Conservation (phyloP, 441 rosid genomes). For the Mallotus repandus region DNA sequence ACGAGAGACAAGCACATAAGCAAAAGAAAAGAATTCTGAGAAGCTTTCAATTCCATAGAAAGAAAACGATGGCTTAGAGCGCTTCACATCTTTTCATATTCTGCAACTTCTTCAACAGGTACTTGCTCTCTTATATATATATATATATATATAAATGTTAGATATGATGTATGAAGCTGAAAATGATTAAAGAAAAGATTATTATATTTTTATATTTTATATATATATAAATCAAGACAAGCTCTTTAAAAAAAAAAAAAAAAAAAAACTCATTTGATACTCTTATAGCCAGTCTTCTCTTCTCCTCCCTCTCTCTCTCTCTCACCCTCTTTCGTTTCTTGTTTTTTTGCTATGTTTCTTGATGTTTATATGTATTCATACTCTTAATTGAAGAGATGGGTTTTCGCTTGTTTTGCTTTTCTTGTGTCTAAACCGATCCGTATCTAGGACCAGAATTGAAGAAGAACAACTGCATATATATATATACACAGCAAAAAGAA, state of each 20-base stretch:
- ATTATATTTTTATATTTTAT: background rate
- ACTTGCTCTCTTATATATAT: conserved; percentile 11
- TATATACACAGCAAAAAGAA: background rate
- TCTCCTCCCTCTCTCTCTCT: background rate
- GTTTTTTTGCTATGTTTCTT: conserved; percentile 17
- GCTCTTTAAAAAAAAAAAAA: background rate
- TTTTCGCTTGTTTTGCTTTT: background rate
- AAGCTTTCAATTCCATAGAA: conserved; percentile 44
- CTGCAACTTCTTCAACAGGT: conserved; percentile 46
- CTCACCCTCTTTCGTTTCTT: conserved; percentile 7
- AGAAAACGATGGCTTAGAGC: conserved; percentile 49
- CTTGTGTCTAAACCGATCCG: conserved; percentile 29
- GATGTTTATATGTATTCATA: background rate
- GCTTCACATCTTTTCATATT: conserved; percentile 39
- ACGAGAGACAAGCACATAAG: conserved; percentile 32
- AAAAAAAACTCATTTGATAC: conserved; percentile 20
- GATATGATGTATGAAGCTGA: conserved; percentile 28
- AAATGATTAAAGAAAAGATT: conserved; percentile 20
- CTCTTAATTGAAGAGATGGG: conserved; percentile 14
- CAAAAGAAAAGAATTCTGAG: conserved; percentile 24
- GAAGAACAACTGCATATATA: background rate
- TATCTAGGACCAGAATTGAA: conserved; percentile 12
- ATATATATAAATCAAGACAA: background rate
- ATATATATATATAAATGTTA: background rate
- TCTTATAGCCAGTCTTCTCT: background rate